Conservation (phyloP, 1,139 yeast genomes). For the Dujonia santamariae region DNA sequence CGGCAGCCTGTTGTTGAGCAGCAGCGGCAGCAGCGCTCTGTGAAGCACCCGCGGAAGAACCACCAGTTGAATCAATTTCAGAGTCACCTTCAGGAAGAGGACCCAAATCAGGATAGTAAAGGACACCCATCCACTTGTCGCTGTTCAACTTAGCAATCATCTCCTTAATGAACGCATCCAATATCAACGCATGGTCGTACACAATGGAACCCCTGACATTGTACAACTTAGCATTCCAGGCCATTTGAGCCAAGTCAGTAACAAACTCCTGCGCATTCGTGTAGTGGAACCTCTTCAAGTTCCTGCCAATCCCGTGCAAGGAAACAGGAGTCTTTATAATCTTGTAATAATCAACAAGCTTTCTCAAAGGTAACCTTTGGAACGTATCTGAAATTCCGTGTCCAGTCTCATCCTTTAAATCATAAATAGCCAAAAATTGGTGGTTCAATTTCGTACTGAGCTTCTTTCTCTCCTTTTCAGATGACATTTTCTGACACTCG, state of each 20-base stretch:
- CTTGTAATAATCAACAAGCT: constrained; percentile 47
- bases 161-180: constrained; percentile 60
- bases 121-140: constrained; percentile 37
- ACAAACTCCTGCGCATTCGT: constrained; percentile 64
- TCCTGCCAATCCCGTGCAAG: constrained; percentile 39
- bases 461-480: constrained; percentile 40
- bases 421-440: constrained; percentile 41
- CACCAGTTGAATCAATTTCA: too few relatives aligned
- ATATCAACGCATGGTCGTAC: constrained; percentile 66
- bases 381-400: constrained; percentile 44
- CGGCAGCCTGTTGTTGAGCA: too few relatives aligned
- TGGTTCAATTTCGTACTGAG: constrained; percentile 37
- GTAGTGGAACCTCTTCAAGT: constrained; percentile 51
- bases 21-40: too few relatives aligned
- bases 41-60: too few relatives aligned
- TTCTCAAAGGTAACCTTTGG: constrained; percentile 51
- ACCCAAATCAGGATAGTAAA: constrained; percentile 70
- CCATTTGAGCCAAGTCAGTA: constrained; percentile 74
- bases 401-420: constrained; percentile 44
- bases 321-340: constrained; percentile 42
- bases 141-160: constrained; percentile 53
- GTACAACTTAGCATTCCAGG: constrained; percentile 86
- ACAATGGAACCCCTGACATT: constrained; percentile 69
- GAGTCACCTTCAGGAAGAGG: constrained; percentile 64
- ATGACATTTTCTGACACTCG: background rate